phyloP scores from a whole-genome alignment of 2,329 filamentous ascomycete species.

The Coniochaeta hoffmannii region DNA sequence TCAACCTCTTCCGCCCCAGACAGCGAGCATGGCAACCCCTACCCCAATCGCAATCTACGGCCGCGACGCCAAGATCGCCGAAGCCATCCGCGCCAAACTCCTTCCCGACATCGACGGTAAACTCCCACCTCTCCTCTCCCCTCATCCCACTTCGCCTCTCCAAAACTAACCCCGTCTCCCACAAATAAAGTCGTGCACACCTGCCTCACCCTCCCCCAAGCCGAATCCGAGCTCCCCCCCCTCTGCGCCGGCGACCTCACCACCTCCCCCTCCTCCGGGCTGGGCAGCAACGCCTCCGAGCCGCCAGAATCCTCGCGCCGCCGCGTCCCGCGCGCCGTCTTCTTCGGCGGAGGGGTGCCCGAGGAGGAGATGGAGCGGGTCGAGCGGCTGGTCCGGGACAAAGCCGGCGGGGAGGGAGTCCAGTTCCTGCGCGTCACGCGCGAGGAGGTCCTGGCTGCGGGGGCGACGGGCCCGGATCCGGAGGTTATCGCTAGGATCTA shows the following conservation, averaged over 20 bases:
- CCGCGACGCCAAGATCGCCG: conserved; percentile 11
- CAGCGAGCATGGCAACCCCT: conserved; percentile 7
- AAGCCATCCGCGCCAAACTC: conserved; percentile 9
- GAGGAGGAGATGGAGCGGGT: conserved; percentile 12
- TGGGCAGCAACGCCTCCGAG: conserved; percentile 14
- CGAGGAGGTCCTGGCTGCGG: conserved; percentile 7
- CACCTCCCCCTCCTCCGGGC: conserved; percentile 29
- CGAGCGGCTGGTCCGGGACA: neutral
- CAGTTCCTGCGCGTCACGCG: conserved; percentile 9
- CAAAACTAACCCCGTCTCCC: conserved; percentile 23
- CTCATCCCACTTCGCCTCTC: neutral
- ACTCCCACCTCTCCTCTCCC: neutral
- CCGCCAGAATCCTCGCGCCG: conserved; percentile 8
- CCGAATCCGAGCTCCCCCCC: conserved; percentile 77
- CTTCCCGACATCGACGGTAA: conserved; percentile 11
- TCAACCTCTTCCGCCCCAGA: neutral
- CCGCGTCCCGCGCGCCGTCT: conserved; percentile 12
- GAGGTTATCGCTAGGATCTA: conserved; percentile 7
- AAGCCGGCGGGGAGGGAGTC: neutral
- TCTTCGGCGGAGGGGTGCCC: conserved; percentile 16
- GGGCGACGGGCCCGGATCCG: conserved; percentile 8
- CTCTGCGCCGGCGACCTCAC: conserved; percentile 94
- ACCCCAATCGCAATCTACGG: conserved; percentile 10
- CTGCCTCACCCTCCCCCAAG: conserved; percentile 54
- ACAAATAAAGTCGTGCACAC: conserved; percentile 10